Conservation (phyloP, 169 alveolate genomes). For the Eimeria zaria region DNA sequence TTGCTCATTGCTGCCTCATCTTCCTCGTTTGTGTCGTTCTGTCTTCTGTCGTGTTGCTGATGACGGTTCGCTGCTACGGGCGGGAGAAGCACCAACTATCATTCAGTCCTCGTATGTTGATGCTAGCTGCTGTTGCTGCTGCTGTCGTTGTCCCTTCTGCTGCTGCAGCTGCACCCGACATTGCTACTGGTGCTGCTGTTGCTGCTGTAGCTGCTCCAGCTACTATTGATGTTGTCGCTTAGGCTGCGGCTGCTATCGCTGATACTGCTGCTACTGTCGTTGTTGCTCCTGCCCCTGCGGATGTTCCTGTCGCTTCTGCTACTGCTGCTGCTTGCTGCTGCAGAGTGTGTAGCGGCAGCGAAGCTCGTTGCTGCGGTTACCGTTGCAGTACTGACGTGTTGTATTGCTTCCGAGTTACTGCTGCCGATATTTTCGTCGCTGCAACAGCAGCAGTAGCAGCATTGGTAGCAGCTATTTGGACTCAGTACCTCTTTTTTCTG, state of each 20-base stretch:
- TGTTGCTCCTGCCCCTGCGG: neutral
- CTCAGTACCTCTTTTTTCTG: no score
- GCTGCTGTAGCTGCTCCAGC: conserved; percentile 42
- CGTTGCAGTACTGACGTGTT: no score
- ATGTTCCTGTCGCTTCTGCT: neutral
- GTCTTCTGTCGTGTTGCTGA: conserved; percentile 25
- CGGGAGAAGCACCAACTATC: conserved; percentile 50
- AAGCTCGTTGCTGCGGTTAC: no score
- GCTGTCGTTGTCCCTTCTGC: neutral
- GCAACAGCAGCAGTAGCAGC: neutral
- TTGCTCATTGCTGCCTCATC: conserved; percentile 68
- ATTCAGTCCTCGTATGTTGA: conserved; percentile 70
- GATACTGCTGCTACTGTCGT: conserved; percentile 4
- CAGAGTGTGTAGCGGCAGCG: no score
- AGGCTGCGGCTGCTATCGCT: neutral
- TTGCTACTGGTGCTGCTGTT: neutral
- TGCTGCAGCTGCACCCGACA: neutral
- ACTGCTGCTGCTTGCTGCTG: neutral
- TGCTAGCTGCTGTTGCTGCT: no score
- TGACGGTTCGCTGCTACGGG: neutral
- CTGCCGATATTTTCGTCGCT: no score
- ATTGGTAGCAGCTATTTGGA: no score
- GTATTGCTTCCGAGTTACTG: no score
- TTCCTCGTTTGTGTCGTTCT: conserved; percentile 68
- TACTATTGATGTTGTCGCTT: neutral